These are phyloP conservation scores for Arthrobotrys entomopaga DNA, from an alignment of 2,329 filamentous ascomycete genomes.

Conservation along the genomic window DNA sequence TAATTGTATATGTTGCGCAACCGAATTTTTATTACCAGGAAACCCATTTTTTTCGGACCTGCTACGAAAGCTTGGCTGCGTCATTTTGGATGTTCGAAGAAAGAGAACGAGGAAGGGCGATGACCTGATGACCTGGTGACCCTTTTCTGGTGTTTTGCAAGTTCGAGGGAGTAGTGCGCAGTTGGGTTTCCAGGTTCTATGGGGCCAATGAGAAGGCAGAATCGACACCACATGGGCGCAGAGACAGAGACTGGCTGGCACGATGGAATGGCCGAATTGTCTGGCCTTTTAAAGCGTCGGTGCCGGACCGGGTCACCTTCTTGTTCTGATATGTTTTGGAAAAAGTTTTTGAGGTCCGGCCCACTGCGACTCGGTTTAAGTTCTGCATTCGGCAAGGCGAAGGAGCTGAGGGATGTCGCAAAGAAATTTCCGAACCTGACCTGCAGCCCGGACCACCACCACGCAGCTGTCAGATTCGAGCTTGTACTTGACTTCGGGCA, in stretches of 20 bases:
- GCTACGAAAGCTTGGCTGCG: conserved; percentile 37
- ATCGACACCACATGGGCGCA: conserved; percentile 35
- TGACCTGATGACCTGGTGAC: conserved; percentile 24
- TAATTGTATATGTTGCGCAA: background rate
- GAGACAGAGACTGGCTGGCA: too few relatives aligned
- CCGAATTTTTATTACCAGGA: conserved; percentile 4
- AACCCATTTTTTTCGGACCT: conserved; percentile 29
- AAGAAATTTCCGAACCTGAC: conserved; percentile 46
- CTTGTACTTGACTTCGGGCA: background rate
- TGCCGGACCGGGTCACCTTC: conserved; percentile 42
- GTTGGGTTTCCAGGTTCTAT: too few relatives aligned
- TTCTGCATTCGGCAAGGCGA: conserved; percentile 29
- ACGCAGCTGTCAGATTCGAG: background rate
- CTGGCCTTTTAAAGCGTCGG: conserved; percentile 35
- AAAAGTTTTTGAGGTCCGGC: conserved; percentile 1
- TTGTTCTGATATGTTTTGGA: conserved; percentile 49
- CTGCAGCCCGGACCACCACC: background rate
- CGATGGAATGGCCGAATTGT: conserved; percentile 12
- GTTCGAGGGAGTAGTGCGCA: background rate
- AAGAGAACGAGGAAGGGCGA: conserved; percentile 6
- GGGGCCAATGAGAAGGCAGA: conserved; percentile 34
- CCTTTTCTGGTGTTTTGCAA: conserved; percentile 13
- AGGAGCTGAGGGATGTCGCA: conserved; percentile 37
- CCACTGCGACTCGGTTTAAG: conserved; percentile 19
- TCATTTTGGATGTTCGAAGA: conserved; percentile 25